Percentiles rank a stretch among this genome's conserved stretches.
Evolutionary conservation across 2,329 filamentous ascomycete species (phyloP).

Genomic region (Drechslerella dactyloides): DNA sequence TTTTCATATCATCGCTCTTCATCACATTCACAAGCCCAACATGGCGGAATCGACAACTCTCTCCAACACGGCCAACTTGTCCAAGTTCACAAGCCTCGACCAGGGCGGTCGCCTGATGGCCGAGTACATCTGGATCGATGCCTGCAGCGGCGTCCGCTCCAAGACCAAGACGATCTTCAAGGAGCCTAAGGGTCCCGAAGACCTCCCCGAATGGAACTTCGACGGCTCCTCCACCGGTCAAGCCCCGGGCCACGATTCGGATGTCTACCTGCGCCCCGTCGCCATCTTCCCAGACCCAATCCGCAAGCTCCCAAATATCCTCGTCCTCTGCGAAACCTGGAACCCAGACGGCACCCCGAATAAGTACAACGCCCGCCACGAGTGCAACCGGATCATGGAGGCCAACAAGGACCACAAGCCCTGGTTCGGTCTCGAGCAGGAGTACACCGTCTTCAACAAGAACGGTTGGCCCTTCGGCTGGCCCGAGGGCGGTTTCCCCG

Average conservation of each 20-base stretch:
- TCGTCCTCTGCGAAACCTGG: constrained; percentile 94
- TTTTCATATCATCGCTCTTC: constrained; percentile 23
- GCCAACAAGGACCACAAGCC: constrained; percentile 80
- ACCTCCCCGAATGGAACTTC: constrained; percentile 80
- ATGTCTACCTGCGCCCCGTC: constrained; percentile 92
- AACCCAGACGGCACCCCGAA: constrained; percentile 92
- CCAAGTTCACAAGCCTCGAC: constrained; percentile 86
- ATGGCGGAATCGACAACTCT: constrained; percentile 52
- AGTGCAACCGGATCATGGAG: constrained; percentile 88
- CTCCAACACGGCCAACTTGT: constrained; percentile 54
- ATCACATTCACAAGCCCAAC: constrained; percentile 26
- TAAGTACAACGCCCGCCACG: constrained; percentile 97
- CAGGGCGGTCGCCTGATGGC: constrained; percentile 89
- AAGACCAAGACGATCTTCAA: constrained; percentile 83
- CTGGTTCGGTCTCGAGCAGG: constrained; percentile 98
- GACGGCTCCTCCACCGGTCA: constrained; percentile 90
- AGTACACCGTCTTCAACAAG: constrained; percentile 90
- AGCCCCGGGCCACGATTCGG: constrained; percentile 92
- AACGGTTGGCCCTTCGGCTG: constrained; percentile 91
- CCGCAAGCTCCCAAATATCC: constrained; percentile 85
- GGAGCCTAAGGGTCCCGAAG: constrained; percentile 65
- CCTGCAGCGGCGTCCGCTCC: constrained; percentile 80
- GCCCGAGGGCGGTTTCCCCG: constrained; percentile 85
- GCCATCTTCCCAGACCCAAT: constrained; percentile 92
- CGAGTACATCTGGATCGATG: constrained; percentile 97